These are phyloP conservation scores for Clarireedia hainanense DNA, from an alignment of 2,329 filamentous ascomycete genomes.

Conservation along the genomic window DNA sequence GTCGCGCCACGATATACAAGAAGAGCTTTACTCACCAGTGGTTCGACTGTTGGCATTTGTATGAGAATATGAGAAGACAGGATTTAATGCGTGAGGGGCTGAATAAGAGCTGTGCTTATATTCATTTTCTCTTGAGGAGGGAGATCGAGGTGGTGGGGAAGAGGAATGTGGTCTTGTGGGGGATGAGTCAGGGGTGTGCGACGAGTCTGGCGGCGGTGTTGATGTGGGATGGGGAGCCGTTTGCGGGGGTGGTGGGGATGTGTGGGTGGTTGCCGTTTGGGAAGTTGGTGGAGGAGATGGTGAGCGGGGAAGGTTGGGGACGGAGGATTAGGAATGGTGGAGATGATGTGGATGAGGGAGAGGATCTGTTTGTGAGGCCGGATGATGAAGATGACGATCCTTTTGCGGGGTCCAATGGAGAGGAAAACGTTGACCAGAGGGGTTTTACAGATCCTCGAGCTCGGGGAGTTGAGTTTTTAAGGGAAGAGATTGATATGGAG, in stretches of 20 bases:
- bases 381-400: background rate
- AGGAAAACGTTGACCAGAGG: background rate
- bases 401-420: constrained; percentile 11
- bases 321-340: background rate
- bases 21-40: constrained; percentile 36
- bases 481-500: constrained; percentile 15
- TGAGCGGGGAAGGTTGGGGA: background rate
- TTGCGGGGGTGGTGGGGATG: constrained; percentile 34
- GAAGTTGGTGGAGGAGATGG: constrained; percentile 24
- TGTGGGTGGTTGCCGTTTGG: constrained; percentile 39
- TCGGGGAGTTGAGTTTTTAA: constrained; percentile 10
- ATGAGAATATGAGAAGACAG: constrained; percentile 21
- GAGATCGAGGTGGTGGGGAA: constrained; percentile 34
- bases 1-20: constrained; percentile 34
- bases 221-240: constrained; percentile 34
- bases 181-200: constrained; percentile 48
- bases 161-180: constrained; percentile 38
- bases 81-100: constrained; percentile 34
- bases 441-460: background rate
- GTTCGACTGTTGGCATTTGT: constrained; percentile 37
- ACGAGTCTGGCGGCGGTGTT: constrained; percentile 37
- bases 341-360: background rate
- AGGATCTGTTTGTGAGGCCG: background rate
- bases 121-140: constrained; percentile 32
- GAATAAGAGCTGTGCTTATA: constrained; percentile 33